Base-by-base conservation (phyloP, 768 basidiomycete species). In the Epithele typhae region DNA sequence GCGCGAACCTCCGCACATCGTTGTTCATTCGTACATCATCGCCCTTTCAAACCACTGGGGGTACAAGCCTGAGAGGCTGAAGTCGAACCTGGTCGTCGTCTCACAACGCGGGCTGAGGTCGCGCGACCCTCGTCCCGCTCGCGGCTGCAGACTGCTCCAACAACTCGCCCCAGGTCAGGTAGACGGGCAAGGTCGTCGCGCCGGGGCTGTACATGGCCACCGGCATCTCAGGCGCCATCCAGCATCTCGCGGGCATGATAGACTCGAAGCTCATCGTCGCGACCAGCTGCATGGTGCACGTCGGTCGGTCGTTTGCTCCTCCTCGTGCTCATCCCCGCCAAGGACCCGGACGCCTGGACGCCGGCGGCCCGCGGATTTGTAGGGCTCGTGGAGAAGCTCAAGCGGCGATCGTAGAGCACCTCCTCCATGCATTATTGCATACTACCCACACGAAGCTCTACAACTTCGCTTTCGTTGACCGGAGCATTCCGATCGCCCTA, bases 231-330 rank as follows among this genome's bases (percentile, higher is more conserved):
- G 96, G 96, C 15, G 96, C 96, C 12, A 99, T 98, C 58, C 96
- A 99, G 69, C 96, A 99, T 71, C 73, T 98, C 45, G 96, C 96
- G 18, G 96, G 96, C 8, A 99, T 98, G 96, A 99, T 98, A 65
- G 96, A 97, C 60, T 93, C 91, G 10, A 99, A 98, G 71, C 74
- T 97, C 53, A 99, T 99, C 51, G 95, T 96, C 25, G 96, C 96
- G 4, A 78, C 98, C 52, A 99, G n/a, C n/a, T n/a, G 98, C 74
- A 99, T 98, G 81, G 93, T 82, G 52, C 43, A 70, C 53, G 17
- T n/a, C n/a, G n/a, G n/a, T n/a, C 10, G 9, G 30, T 38, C 48
- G 30, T 21, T 23, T 7, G 27, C 27, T 7, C 27, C 27, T n/a
- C 14, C 27, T 30, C 8, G 14, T 46, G 19, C 3, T n/a, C n/a